Evolutionary conservation across 2,329 filamentous ascomycete genomes (phyloP).

Genomic region (Dactylellina parvicollis): DNA sequence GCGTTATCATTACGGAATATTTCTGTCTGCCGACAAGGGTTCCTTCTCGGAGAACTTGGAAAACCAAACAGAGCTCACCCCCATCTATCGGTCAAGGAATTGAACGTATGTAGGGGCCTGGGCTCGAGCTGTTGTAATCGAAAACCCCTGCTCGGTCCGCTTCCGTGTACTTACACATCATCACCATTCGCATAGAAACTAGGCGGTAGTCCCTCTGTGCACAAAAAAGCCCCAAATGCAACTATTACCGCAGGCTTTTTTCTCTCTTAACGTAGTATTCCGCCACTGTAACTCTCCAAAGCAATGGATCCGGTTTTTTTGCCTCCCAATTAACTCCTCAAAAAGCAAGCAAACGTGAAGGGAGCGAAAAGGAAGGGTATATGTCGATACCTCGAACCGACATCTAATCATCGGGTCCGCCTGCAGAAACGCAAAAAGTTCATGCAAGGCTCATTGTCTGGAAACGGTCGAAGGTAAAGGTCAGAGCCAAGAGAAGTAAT

Average conservation of each 20-base stretch:
- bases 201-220: background rate
- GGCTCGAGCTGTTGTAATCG: background rate
- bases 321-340: background rate
- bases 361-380: background rate
- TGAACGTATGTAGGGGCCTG: conserved; percentile 14
- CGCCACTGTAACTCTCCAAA: no score
- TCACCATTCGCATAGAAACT: conserved; percentile 3
- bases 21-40: conserved; percentile 16
- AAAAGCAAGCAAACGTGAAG: conserved; percentile 1
- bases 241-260: no score
- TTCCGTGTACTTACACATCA: conserved; percentile 31
- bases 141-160: conserved; percentile 40
- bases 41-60: conserved; percentile 14
- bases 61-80: conserved; percentile 27
- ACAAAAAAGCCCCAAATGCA: conserved; percentile 8
- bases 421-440: conserved; percentile 40
- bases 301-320: no score
- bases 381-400: background rate
- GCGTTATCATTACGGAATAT: conserved; percentile 40
- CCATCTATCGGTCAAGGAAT: conserved; percentile 3
- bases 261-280: no score
- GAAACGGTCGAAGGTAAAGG: conserved; percentile 1
- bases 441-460: conserved; percentile 29
- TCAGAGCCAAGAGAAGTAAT: conserved; percentile 36
- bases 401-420: conserved; percentile 42